Percentiles rank a stretch among this genome's conserved stretches.
phyloP scores from a whole-genome alignment of 192 early-diverging fungal species.

The Backusella luteola region DNA sequence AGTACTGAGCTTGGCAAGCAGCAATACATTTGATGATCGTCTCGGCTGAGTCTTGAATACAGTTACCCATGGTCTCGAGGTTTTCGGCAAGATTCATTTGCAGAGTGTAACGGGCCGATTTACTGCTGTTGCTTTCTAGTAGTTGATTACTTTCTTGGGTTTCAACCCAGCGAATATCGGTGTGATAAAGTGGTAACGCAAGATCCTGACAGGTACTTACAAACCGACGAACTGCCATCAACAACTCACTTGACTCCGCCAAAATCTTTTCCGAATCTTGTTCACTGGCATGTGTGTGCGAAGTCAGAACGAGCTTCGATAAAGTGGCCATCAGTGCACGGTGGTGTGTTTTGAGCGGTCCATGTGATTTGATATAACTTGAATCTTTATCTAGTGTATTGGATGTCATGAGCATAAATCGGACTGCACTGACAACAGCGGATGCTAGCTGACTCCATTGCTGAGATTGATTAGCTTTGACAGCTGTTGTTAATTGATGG shows the following conservation, averaged over 20 bases:
- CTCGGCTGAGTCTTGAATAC: constrained; percentile 30
- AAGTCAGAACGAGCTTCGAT: constrained; percentile 52
- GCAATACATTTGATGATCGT: constrained; percentile 8
- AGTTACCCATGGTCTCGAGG: constrained; percentile 19
- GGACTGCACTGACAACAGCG: constrained; percentile 73
- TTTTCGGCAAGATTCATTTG: constrained; percentile 24
- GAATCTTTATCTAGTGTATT: constrained; percentile 70
- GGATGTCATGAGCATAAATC: constrained; percentile 83
- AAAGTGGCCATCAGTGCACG: constrained; percentile 76
- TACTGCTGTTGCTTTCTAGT: not conserved
- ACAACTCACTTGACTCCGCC: constrained; percentile 72
- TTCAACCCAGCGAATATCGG: constrained; percentile 32
- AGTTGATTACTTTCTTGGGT: not conserved
- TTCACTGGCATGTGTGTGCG: not conserved
- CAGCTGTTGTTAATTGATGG: constrained; percentile 52
- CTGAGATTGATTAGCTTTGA: constrained; percentile 50
- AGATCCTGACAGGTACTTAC: constrained; percentile 48
- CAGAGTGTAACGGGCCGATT: constrained; percentile 15
- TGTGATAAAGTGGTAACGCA: constrained; percentile 34
- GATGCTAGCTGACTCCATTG: constrained; percentile 58
- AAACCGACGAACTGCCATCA: constrained; percentile 75
- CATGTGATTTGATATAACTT: constrained; percentile 61
- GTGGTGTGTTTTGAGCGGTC: constrained; percentile 66
- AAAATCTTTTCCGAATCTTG: constrained; percentile 57
- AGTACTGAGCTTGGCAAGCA: not conserved